Base-by-base conservation (phyloP, 441 rosid genomes). In the Mallotus japonicus region DNA sequence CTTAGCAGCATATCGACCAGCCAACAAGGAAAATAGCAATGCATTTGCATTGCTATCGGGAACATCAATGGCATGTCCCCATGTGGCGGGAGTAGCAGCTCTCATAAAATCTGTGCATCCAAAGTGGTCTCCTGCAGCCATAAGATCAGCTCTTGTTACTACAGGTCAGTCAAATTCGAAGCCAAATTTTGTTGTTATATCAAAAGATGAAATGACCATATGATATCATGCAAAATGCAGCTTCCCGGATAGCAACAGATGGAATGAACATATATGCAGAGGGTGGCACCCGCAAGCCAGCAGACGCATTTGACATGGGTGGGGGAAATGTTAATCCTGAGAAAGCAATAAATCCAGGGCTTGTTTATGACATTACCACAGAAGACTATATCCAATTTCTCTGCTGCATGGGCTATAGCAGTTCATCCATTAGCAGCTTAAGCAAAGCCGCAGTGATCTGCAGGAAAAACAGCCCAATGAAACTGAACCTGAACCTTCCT, bases 61-160 rank as follows among this genome's bases (percentile, higher is more conserved):
- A 72, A 92, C 93, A 5, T 89, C 94, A 77, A 92, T 92, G 97
- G 90, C 95, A 58, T 93, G 91, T 81, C 97, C 97, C 75, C 97
- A 88, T 79, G 66, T 88, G 72, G 85, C 95, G 42, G 95, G 97
- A 51, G 82, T 92, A 19, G 91, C 90, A 56, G 97, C 95, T 62
- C 77, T 90, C 67, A 77, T 90, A 65, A 90, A 84, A 76, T 93
- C 90, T 50, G 86, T 81, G 60, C 89, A 86, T 50, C 86, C 85
- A n/a, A 71, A 75, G 3, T 87, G 88, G 77, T 85, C 90, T 76
- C 97, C 95, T 67, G 81, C 97, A 61, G 93, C 92, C 62, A 83
- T 90, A 72, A 91, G 84, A 78, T 92, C 97, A 58, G 95, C 97
- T 32, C 91, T 92, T 60, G 88, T 94, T 61, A 92, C 97, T 24